Conservation (phyloP, 169 alveolate genomes). For the Plasmodium chabaudi region DNA sequence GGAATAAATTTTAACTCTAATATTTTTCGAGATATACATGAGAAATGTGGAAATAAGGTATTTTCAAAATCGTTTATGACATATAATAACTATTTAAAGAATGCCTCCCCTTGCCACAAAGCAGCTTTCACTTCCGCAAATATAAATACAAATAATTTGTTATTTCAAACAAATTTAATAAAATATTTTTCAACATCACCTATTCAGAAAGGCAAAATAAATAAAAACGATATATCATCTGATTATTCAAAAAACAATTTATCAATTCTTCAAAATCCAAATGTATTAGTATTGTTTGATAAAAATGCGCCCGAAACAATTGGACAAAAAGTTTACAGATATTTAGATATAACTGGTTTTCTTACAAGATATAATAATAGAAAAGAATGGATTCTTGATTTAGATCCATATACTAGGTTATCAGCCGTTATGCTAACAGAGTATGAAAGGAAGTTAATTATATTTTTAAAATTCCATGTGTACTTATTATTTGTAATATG, state of each 20-base stretch:
- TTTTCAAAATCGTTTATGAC: slow-evolving; percentile 26
- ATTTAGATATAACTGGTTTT: slow-evolving; percentile 83
- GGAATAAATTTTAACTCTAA: slow-evolving; percentile 24
- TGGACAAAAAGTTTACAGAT: slow-evolving; percentile 80
- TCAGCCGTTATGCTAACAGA: slow-evolving; percentile 79
- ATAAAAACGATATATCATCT: slow-evolving; percentile 16
- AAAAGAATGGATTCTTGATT: slow-evolving; percentile 81
- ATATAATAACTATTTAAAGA: slow-evolving; percentile 5
- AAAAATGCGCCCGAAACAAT: slow-evolving; percentile 71
- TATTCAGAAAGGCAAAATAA: slow-evolving; percentile 4
- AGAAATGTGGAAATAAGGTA: slow-evolving; percentile 37
- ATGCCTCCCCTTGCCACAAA: not conserved
- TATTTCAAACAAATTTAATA: slow-evolving; percentile 12
- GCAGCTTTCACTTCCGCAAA: not conserved
- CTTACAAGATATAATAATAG: slow-evolving; percentile 80
- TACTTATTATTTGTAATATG: slow-evolving; percentile 68
- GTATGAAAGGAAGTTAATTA: slow-evolving; percentile 79
- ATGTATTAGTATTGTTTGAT: slow-evolving; percentile 52
- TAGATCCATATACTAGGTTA: slow-evolving; percentile 76
- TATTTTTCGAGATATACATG: slow-evolving; percentile 28
- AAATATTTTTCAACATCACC: slow-evolving; percentile 28
- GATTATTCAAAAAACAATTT: slow-evolving; percentile 24
- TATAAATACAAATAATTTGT: slow-evolving; percentile 1
- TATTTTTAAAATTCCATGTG: slow-evolving; percentile 78
- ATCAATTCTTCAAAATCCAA: slow-evolving; percentile 50